Evolutionary conservation across 164 flowering plant genomes (phyloP).

Genomic region (Platanus orientalis): DNA sequence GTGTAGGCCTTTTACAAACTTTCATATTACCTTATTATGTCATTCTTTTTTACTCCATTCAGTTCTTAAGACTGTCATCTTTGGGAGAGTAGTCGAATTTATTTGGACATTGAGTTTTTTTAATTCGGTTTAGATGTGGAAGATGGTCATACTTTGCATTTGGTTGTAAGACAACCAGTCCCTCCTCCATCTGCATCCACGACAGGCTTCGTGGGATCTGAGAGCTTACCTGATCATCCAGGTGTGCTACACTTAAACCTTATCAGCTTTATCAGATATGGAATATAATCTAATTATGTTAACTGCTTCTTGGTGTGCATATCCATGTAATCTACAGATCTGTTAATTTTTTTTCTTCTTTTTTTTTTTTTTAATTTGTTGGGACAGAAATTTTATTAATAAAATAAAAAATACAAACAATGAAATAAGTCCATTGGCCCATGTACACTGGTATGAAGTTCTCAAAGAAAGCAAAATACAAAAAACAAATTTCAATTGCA

Average conservation of each 20-base stretch:
- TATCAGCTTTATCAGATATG: no score
- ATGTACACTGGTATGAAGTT: no score
- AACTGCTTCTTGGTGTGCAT: no score
- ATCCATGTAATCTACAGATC: no score
- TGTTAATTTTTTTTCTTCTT: no score
- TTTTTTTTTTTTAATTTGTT: no score
- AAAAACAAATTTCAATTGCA: no score
- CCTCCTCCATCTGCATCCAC: conserved; percentile 35
- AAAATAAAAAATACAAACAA: no score
- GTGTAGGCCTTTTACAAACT: not conserved
- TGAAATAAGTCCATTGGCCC: no score
- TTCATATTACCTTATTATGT: not conserved
- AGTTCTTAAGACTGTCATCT: not conserved
- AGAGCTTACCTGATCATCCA: conserved; percentile 35
- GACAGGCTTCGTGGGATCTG: conserved; percentile 22
- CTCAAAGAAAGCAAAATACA: no score
- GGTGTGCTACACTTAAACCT: conserved; percentile 29
- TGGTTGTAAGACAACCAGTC: conserved; percentile 84
- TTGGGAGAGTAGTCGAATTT: not conserved
- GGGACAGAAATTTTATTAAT: no score
- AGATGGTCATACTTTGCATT: conserved; percentile 96
- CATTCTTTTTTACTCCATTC: not conserved
- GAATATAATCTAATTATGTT: no score
- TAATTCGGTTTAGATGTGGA: conserved; percentile 67
- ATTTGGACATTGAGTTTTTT: conserved; percentile 22